Evolutionary conservation across 495 filamentous ascomycete species (phyloP), one percentile per base, ranked within the genome.

Genomic region (Amorphotheca resinae): DNA sequence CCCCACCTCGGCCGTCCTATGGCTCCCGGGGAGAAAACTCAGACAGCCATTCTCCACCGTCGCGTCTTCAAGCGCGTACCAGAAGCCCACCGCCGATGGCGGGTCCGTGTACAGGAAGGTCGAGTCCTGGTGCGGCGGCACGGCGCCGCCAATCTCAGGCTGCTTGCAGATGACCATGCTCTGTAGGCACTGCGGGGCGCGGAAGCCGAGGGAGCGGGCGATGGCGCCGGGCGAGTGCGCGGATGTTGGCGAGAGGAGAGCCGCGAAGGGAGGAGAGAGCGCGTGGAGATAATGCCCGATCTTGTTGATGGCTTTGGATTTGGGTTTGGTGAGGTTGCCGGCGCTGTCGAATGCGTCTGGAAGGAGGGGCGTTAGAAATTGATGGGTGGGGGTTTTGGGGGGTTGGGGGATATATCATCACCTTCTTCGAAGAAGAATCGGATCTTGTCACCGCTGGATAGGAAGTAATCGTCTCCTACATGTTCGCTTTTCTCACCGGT

Each of bases 111-210:
- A 98, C 41, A 98, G 48, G 53, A 96, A 98, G 9, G 87, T 85
- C 39, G 72, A 81, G 62, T 96, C 91, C 58, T 93, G 88, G 59
- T 98, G 91, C 12, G 82, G 70, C 2, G 75, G 84, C 28, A 95
- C 91, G 0, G 78, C 76, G 12, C 82, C 91, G 17, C 91, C 91
- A 26, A 98, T 96, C 58, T 87, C 83, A 6, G 91, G 89, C 62
- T 95, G 91, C 58, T 98, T 98, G 72, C 85, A 93, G 49, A 98
- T 98, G 6, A 95, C 72, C 91, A 98, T 98, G 53, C 81, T 87
- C 67, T 98, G 91, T 45, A 98, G 67, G 40, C 61, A 64, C 15
- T 64, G 48, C 0, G 91, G 87, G 54, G 91, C 79, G 0, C 41
- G 44, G 62, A 93, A 95, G 1, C 79, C 77, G 9, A 98, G 63